These are phyloP conservation scores for Phytophthora cajani DNA, from an alignment of 352 stramenopile species.

Conservation along the genomic window DNA sequence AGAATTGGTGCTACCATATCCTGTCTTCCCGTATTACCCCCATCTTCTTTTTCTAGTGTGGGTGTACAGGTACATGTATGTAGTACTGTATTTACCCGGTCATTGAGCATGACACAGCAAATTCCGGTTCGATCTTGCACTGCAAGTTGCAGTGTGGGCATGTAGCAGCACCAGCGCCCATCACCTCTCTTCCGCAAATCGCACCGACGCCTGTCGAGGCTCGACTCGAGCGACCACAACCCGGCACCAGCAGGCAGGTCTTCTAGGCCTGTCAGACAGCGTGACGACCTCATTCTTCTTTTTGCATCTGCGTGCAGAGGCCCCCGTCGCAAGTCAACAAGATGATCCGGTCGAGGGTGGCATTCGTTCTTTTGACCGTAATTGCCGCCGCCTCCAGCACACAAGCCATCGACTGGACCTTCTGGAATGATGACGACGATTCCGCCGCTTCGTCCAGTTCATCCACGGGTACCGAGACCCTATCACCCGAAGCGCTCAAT, in stretches of 20 bases:
- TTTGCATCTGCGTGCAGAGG: too few species aligned
- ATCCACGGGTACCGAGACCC: too few species aligned
- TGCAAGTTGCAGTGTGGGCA: not conserved
- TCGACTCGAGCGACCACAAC: not conserved
- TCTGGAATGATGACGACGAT: too few species aligned
- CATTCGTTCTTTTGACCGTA: too few species aligned
- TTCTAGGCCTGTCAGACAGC: not conserved
- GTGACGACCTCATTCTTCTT: too few species aligned
- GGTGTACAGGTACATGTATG: too few species aligned
- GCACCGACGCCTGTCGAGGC: slow-evolving; percentile 14
- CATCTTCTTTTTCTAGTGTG: not conserved
- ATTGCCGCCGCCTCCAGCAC: too few species aligned
- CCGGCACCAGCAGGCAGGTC: not conserved
- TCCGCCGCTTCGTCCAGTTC: too few species aligned
- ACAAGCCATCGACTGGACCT: too few species aligned
- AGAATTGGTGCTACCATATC: not conserved
- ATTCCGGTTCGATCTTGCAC: not conserved
- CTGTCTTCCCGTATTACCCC: not conserved
- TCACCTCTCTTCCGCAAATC: slow-evolving; percentile 33
- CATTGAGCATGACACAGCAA: not conserved
- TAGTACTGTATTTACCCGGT: not conserved
- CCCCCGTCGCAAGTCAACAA: too few species aligned
- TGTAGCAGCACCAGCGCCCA: not conserved
- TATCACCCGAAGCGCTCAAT: too few species aligned
- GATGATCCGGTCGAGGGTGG: too few species aligned